phyloP scores from a whole-genome alignment of 257 asterid genomes.

The Penstemon newberryi region DNA sequence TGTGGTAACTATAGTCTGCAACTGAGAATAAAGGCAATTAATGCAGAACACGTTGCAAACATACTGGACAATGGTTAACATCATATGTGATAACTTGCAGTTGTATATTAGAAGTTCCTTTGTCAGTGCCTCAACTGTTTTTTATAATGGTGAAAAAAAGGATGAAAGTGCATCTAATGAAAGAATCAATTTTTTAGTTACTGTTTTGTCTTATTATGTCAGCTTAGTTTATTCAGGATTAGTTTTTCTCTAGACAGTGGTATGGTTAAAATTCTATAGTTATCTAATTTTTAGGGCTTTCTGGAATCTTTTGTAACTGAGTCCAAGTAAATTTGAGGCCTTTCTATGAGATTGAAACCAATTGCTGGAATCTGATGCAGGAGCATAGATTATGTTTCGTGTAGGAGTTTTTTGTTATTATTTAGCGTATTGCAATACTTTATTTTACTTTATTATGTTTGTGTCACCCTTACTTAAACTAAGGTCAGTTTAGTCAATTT shows the following conservation, averaged over 20 bases:
- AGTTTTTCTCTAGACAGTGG: background rate
- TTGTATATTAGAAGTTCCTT: constrained; percentile 13
- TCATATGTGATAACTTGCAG: background rate
- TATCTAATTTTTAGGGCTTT: background rate
- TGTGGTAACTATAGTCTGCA: constrained; percentile 18
- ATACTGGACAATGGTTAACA: constrained; percentile 12
- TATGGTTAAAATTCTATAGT: background rate
- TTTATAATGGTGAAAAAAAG: background rate
- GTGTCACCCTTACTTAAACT: background rate
- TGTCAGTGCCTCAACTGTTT: background rate
- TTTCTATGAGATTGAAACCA: constrained; percentile 13
- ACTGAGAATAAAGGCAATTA: background rate
- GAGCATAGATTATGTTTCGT: too few relatives aligned
- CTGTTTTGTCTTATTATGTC: background rate
- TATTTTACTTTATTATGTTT: background rate
- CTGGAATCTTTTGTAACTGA: constrained; percentile 1
- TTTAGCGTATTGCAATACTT: too few relatives aligned
- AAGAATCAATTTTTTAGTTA: background rate
- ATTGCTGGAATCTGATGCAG: constrained; percentile 2
- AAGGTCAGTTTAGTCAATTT: too few relatives aligned
- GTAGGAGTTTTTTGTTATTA: too few relatives aligned
- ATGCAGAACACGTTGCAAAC: background rate
- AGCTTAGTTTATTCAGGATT: constrained; percentile 6
- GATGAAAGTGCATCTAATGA: background rate
- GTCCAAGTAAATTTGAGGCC: background rate